Base-by-base conservation (phyloP, 2,329 filamentous ascomycete genomes). In the Thermoascus crustaceus region DNA sequence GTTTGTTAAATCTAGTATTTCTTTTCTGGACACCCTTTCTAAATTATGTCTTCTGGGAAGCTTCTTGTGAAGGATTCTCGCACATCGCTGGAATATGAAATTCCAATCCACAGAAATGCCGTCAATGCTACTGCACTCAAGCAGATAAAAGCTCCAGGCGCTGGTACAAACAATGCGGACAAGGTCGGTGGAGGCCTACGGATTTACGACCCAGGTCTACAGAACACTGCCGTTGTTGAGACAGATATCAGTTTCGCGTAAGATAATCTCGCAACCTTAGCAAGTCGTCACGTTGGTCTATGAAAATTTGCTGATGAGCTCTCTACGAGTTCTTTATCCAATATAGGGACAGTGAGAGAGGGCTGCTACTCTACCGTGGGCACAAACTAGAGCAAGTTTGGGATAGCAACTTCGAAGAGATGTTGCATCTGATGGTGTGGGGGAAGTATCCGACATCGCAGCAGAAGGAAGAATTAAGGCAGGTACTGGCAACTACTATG, bases 201-300 rank as follows among this genome's bases (percentile, higher is more conserved):
- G 4, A 42, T 62, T 2, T 46, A 59, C 34, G 57, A 61, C 37
- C 54, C 55, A 0, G 58, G 58, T 0, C 42, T 58, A 20, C 44
- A 49, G 21, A 60, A 62, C 38, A 63, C 59, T 0, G 47, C 55
- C 0, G 52, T 57, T 3, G 41, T 48, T 14, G 38, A 54, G 36
- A 51, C 50, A 0, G 39, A 39, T 0, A 54, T 63, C 22, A 61
- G 53, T 19, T 54, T 53, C 35, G 52, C 53, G 58, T 61, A 44
- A n/a, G n/a, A n/a, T n/a, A n/a, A n/a, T n/a, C n/a, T n/a, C n/a
- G n/a, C n/a, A n/a, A n/a, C n/a, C n/a, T n/a, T n/a, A n/a, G n/a
- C n/a, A n/a, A n/a, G n/a, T n/a, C n/a, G n/a, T n/a, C n/a, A n/a
- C 14, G 47, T 27, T 27, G 17, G 6, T 20, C 18, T 29, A 19